Evolutionary conservation across 139 green algal genomes (phyloP).

Genomic region (Picocystis salinarum): DNA sequence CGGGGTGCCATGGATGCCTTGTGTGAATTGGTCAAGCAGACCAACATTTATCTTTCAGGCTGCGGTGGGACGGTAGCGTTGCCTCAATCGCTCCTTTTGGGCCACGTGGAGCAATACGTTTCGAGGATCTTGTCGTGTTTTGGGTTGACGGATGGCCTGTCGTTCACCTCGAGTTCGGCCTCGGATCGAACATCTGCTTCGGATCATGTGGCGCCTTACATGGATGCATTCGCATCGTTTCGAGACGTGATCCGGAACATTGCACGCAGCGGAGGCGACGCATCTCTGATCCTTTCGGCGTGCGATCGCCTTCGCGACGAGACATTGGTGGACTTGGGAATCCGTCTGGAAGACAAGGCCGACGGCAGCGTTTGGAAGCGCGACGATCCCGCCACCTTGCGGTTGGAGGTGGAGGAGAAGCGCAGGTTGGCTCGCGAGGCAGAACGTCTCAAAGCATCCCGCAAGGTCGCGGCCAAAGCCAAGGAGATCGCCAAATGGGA

Average conservation of each 20-base stretch:
- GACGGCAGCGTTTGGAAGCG: constrained; percentile 76
- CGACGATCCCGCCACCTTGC: constrained; percentile 65
- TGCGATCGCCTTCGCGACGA: constrained; percentile 68
- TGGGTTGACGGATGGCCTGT: constrained; percentile 3
- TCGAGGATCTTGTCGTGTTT: constrained; percentile 2
- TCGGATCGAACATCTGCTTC: constrained; percentile 2
- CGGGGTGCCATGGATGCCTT: constrained; percentile 51
- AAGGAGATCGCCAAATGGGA: constrained; percentile 32
- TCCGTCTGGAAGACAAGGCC: constrained; percentile 72
- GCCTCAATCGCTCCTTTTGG: constrained; percentile 55
- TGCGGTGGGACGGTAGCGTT: constrained; percentile 7
- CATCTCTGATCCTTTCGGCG: constrained; percentile 24
- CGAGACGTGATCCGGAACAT: constrained; percentile 38
- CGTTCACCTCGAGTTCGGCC: neutral
- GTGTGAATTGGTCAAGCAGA: constrained; percentile 46
- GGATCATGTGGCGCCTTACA: constrained; percentile 9
- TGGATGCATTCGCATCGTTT: constrained; percentile 65
- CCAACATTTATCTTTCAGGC: constrained; percentile 63
- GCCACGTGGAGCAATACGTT: constrained; percentile 40
- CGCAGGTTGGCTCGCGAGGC: constrained; percentile 23
- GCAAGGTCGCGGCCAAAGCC: no score
- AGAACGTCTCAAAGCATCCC: no score
- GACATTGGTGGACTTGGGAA: constrained; percentile 61
- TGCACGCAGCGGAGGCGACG: constrained; percentile 4
- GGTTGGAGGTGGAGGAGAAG: constrained; percentile 29